Evolutionary conservation across 768 basidiomycete genomes (phyloP), one percentile per base, ranked within the genome.

Genomic region (Boletales sp.): DNA sequence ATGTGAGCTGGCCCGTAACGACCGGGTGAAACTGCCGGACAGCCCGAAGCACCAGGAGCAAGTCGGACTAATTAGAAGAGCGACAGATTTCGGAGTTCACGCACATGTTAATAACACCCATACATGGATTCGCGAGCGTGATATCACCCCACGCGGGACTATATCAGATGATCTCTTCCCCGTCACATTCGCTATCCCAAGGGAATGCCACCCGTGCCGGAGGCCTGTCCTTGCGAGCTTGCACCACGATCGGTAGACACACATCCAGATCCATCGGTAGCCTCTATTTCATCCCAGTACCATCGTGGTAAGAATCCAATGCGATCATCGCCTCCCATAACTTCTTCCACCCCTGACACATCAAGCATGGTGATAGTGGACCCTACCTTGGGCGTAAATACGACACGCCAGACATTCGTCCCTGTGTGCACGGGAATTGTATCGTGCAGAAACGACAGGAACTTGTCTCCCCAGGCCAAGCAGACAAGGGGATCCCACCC

Each of bases 401-500:
- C 75, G 28, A 84, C 80, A 38, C 90, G 81, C 87, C 89, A 92
- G 44, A 92, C 84, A 31, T 63, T 66, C 42, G 53, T 61, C 40
- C 50, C 58, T 50, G 55, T 48, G 50, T 50, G 50, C n/a, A 48
- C 49, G 55, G 59, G 62, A 21, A 70, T 57, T 4, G 66, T 61
- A 36, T 68, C 56, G 59, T 71, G 69, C 52, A 94, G 59, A 61
- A 80, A 84, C 7, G 67, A 58, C 42, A 94, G 59, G 54, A 90
- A 80, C 14, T 58, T 62, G 36, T 81, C 68, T n/a, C 83, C 90
- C 82, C 89, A 94, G 37, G 79, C 75, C 10, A 94, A 72, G 63
- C 87, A 90, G 48, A 83, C 61, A 12, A 75, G 68, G 2, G 92
- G 86, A 58, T 93, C 82, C 92, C 92, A 94, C 28, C 79, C 81